Evolutionary conservation across 108 stramenopile genomes (phyloP).

Genomic region (Asterionellopsis glacialis): DNA sequence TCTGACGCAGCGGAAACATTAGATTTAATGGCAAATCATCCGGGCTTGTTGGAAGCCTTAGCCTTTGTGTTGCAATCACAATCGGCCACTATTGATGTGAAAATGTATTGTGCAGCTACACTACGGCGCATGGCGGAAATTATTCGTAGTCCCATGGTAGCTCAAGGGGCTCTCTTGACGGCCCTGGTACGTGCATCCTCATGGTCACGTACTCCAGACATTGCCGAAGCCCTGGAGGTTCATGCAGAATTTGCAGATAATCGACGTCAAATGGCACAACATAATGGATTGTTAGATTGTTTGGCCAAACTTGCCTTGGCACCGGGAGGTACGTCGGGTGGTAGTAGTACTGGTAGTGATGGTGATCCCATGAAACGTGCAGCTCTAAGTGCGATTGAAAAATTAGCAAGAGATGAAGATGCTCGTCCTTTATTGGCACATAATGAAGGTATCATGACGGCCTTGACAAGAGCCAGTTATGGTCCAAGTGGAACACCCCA

Average conservation of each 20-base stretch:
- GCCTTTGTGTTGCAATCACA: conserved; percentile 24
- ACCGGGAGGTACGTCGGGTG: too few species aligned
- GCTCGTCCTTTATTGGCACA: conserved; percentile 30
- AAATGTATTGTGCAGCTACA: conserved; percentile 52
- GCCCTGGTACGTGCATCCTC: conserved; percentile 46
- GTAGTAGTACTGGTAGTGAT: too few species aligned
- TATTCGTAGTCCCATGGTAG: conserved; percentile 39
- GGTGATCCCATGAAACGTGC: conserved; percentile 32
- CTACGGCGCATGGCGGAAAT: conserved; percentile 51
- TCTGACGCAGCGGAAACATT: conserved; percentile 36
- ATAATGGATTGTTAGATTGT: conserved; percentile 45
- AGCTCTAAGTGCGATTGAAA: conserved; percentile 38
- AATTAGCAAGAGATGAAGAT: conserved; percentile 35
- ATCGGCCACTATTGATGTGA: conserved; percentile 33
- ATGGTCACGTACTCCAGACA: conserved; percentile 44
- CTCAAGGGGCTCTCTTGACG: conserved; percentile 44
- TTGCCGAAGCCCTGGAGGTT: conserved; percentile 38
- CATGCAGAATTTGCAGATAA: conserved; percentile 30
- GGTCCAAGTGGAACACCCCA: too few species aligned
- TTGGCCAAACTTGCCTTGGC: conserved; percentile 2
- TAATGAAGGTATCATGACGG: conserved; percentile 55
- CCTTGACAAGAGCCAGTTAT: conserved; percentile 45
- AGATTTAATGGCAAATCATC: conserved; percentile 46
- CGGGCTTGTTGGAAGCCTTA: conserved; percentile 35
- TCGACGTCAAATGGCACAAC: conserved; percentile 40